Base-by-base conservation (phyloP, 1,139 yeast genomes). In the Kodamaea ohmeri region DNA sequence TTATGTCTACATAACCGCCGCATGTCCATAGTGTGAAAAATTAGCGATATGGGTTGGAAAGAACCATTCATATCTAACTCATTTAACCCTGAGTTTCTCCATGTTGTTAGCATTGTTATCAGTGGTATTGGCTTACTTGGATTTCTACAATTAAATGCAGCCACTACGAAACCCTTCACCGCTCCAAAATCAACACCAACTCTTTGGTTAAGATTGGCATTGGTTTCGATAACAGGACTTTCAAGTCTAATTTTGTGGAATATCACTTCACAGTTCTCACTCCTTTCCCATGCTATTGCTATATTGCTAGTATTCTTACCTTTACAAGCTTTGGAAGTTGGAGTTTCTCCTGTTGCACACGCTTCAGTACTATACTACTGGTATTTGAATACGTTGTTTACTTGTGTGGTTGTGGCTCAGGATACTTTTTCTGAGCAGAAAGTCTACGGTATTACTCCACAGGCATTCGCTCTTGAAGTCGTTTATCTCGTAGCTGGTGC, bases 371-470 rank as follows among this genome's bases (percentile, higher is more conserved):
- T 38, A 12, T 34, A 34, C 13, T 42, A 38, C 31, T 36, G 47
- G 43, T 15, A 34, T 7, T 18, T 34, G 4, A 21, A 27, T 8
- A 11, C 37, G n/a, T 14, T 47, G 6, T 16, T 48, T 15, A 38
- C 37, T 11, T 6, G 38, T 22, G 44, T 37, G 19, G 36, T 43
- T 3, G 24, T 41, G 12, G 32, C 41, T 4, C 55, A 52, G 40
- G 58, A 55, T 42, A 16, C 29, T n/a, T 26, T 49, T 19, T 55
- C 58, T 2, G 29, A 44, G 4, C 43, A 47, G 29, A 45, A 48
- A 32, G 43, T 52, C 32, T 50, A 38, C 30, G 33, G 38, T 16
- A 15, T 17, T 13, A 11, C 13, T 18, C 9, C 9, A 7, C 15
- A 13, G 16, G 28, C 32, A 19, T n/a, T 20, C 15, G 24, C 16